Evolutionary conservation across 2,329 filamentous ascomycete genomes (phyloP), one percentile per base, ranked within the genome.

Genomic region (Didymella lethalis): DNA sequence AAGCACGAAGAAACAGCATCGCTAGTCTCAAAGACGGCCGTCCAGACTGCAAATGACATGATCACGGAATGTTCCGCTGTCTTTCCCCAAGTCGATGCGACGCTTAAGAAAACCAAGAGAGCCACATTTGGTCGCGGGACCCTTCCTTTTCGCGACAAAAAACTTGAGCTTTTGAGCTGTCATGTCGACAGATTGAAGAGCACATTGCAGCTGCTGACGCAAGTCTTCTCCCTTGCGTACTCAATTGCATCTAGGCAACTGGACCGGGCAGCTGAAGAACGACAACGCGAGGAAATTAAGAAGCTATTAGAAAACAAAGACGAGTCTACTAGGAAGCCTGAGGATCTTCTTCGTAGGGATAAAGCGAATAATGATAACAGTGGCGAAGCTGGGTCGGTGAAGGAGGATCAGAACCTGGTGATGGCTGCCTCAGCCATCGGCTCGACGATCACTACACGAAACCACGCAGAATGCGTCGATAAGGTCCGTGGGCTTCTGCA

Each of bases 1-100:
- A 66, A 65, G 41, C 57, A 67, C 31, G 63, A 73, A 47, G 62
- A 68, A 12, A 69, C 65, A 0, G 58, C 68, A 14, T 51, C 53
- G 7, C 44, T 75, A 26, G 64, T 75, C 8, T 73, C 71, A 3
- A 50, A 65, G 16, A 70, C 64, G 34, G 72, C 72, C 2, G 34
- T 69, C 12, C 58, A 61, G 36, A 70, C 70, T 2, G 71, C 72
- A 2, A 63, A 40, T 20, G 36, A 40, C 7, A 40, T 18, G 7
- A 40, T 40, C n/a, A 18, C n/a, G n/a, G 36, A 40, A n/a, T 20
- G 36, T 18, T 40, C 36, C n/a, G 3, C n/a, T 40, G 7, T 40
- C n/a, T 40, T 40, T 20, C n/a, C 36, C 36, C n/a, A 20, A 40
- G 20, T 40, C 36, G 36, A 40, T 20, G 18, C 7, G n/a, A 40